phyloP scores from a whole-genome alignment of 208 protist genomes.

The Leishmania guyanensis region DNA sequence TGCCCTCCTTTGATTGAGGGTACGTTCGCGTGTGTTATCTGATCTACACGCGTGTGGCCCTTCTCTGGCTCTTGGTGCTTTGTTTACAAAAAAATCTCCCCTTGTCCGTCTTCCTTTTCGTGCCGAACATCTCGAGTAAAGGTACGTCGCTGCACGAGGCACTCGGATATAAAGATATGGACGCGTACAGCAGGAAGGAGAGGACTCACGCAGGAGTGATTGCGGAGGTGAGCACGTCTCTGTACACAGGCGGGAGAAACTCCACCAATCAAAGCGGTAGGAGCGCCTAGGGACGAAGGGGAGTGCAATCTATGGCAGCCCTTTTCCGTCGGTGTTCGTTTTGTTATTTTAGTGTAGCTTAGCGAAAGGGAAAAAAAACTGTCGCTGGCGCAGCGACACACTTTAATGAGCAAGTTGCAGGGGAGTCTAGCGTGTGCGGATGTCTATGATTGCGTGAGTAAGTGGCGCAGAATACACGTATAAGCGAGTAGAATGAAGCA shows the following conservation, averaged over 20 bases:
- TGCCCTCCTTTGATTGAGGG: background rate
- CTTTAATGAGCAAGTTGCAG: background rate
- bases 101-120: background rate
- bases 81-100: background rate
- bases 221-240: background rate
- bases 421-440: background rate
- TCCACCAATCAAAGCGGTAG: too few species aligned
- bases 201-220: background rate
- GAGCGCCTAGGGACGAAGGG: background rate
- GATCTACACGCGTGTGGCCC: background rate
- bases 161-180: background rate
- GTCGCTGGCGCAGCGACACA: background rate
- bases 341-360: constrained; percentile 3
- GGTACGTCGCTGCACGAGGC: background rate
- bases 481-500: background rate
- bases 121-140: background rate
- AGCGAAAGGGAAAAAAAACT: constrained; percentile 22
- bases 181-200: background rate
- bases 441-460: background rate
- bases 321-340: background rate
- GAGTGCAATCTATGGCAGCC: background rate
- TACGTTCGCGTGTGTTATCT: background rate
- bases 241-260: background rate
- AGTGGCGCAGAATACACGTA: background rate
- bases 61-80: background rate